Conservation (phyloP, 2,329 filamentous ascomycete genomes). For the Neonectria sp. region DNA sequence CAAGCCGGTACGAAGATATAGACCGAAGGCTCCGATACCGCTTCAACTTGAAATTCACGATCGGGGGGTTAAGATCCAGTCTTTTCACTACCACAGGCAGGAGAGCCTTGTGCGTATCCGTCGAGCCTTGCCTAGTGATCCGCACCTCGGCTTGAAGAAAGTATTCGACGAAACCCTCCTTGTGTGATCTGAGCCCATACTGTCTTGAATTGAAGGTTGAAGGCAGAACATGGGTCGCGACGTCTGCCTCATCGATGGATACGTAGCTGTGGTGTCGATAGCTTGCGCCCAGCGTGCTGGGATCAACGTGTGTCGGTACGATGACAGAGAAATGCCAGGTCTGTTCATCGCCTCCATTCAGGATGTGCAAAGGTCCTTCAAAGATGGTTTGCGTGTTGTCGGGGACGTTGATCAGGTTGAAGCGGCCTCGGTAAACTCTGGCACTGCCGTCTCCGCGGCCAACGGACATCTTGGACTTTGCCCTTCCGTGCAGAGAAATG, state of each 20-base stretch:
- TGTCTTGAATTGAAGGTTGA: conserved; percentile 11
- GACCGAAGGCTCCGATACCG: neutral
- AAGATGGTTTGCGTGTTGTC: conserved; percentile 30
- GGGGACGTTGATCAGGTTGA: conserved; percentile 42
- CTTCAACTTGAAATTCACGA: conserved; percentile 35
- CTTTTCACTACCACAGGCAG: conserved; percentile 44
- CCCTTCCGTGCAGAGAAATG: conserved; percentile 44
- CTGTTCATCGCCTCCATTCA: conserved; percentile 6
- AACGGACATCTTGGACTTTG: conserved; percentile 46
- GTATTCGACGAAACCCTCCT: conserved; percentile 49
- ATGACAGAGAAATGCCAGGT: conserved; percentile 50
- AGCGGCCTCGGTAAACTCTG: conserved; percentile 41
- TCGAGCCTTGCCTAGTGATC: conserved; percentile 2
- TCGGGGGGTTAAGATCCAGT: conserved; percentile 23
- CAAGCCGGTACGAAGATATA: conserved; percentile 45
- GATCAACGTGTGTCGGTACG: conserved; percentile 42
- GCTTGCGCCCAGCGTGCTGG: neutral
- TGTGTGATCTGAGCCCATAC: neutral
- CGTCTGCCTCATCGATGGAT: neutral
- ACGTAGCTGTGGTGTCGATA: conserved; percentile 5
- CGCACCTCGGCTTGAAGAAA: conserved; percentile 50
- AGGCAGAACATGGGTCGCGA: conserved; percentile 17
- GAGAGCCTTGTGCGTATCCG: conserved; percentile 27
- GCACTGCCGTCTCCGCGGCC: conserved; percentile 23
- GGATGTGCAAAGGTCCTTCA: conserved; percentile 47